phyloP scores from a whole-genome alignment of 768 basidiomycete genomes.

The Lentinula lateritia region DNA sequence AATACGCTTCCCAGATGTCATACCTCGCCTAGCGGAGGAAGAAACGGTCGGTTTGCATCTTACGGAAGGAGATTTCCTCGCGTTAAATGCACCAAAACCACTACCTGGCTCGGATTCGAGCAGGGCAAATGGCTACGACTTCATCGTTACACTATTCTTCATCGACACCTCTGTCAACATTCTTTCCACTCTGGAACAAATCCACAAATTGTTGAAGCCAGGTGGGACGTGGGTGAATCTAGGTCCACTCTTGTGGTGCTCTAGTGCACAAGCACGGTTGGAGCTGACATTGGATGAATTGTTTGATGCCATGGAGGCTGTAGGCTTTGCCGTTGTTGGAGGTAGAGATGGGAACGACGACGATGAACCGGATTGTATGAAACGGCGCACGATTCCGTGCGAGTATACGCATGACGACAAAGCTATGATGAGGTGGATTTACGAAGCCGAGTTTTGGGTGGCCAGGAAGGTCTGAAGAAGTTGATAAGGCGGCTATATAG shows the following conservation, averaged over 20 bases:
- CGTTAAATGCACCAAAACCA: conserved; percentile 12
- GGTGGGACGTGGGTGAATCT: conserved; percentile 71
- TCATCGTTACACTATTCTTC: conserved; percentile 61
- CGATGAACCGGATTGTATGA: conserved; percentile 10
- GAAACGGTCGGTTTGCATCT: conserved; percentile 35
- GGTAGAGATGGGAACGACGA: conserved; percentile 17
- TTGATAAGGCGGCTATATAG: too few relatives aligned
- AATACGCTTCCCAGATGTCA: conserved; percentile 54
- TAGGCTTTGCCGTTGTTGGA: conserved; percentile 46
- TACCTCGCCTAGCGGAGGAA: conserved; percentile 42
- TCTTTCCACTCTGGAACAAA: conserved; percentile 49
- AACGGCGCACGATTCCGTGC: conserved; percentile 44
- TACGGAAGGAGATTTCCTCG: conserved; percentile 55
- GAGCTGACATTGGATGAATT: conserved; percentile 67
- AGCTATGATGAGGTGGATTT: conserved; percentile 71
- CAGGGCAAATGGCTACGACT: conserved; percentile 41
- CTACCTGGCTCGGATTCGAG: conserved; percentile 11
- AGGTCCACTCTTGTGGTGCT: conserved; percentile 62
- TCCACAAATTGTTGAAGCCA: conserved; percentile 49
- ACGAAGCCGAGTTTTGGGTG: conserved; percentile 65
- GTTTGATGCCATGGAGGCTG: conserved; percentile 37
- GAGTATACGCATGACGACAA: conserved; percentile 58
- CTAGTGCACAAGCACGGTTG: conserved; percentile 46
- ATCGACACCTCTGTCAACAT: conserved; percentile 58
- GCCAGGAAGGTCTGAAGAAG: conserved; percentile 32